phyloP scores from a whole-genome alignment of 78 protist species.

The slime mould (Dictyostelium discoideum) region DNA sequence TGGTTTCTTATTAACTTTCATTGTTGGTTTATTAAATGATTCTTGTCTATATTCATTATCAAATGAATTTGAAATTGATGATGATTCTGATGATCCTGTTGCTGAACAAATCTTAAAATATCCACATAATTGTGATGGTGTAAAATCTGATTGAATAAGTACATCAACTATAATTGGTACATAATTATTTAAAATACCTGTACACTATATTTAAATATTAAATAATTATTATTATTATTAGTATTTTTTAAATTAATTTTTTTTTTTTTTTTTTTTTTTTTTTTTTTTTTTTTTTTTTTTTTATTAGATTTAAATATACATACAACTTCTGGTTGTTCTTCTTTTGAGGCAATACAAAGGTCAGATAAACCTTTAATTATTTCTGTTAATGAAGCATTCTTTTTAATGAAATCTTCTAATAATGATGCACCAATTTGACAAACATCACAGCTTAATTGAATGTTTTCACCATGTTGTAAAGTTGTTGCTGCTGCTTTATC shows the following conservation, averaged over 20 bases:
- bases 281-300: neutral
- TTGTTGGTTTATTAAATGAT: neutral
- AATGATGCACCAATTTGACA: conserved; percentile 62
- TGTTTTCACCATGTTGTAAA: neutral
- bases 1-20: neutral
- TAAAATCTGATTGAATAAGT: conserved; percentile 20
- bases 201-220: conserved; percentile 7
- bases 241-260: neutral
- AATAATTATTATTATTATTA: neutral
- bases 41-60: neutral
- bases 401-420: conserved; percentile 19
- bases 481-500: neutral
- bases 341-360: conserved; percentile 6
- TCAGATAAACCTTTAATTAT: conserved; percentile 35
- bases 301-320: neutral
- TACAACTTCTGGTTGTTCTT: conserved; percentile 71
- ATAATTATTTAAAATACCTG: conserved; percentile 44
- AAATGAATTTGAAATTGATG: neutral
- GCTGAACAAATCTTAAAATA: neutral
- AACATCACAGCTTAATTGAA: conserved; percentile 35
- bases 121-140: conserved; percentile 29
- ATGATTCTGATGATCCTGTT: neutral
- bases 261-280: neutral
- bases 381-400: conserved; percentile 31
- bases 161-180: conserved; percentile 56